Conservation (phyloP, 257 asterid genomes). For the Buddleja alternifolia region DNA sequence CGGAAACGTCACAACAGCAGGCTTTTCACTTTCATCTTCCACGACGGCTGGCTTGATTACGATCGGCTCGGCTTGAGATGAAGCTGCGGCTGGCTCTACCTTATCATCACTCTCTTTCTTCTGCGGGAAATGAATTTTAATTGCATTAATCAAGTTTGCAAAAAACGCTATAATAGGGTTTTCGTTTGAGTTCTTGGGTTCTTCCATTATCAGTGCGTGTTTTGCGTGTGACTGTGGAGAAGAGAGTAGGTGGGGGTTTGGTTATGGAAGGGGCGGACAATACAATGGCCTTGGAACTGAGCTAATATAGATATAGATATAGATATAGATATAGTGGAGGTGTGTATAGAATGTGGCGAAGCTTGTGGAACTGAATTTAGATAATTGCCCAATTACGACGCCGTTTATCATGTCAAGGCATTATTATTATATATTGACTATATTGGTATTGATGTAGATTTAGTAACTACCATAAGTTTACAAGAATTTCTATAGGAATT, state of each 20-base stretch:
- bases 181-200: conserved; percentile 28
- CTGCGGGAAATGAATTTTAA: conserved; percentile 50
- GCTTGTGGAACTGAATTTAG: conserved; percentile 33
- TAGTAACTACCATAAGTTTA: too few species aligned
- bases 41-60: conserved; percentile 19
- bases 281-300: too few species aligned
- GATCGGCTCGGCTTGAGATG: conserved; percentile 33
- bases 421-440: too few species aligned
- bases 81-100: conserved; percentile 23
- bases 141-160: conserved; percentile 45
- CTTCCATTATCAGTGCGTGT: conserved; percentile 31
- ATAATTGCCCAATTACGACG: conserved; percentile 7
- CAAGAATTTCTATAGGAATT: too few species aligned
- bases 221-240: conserved; percentile 2
- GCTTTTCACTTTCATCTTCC: conserved; percentile 27
- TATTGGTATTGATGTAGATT: not conserved
- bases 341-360: conserved; percentile 6
- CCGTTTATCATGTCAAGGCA: too few species aligned
- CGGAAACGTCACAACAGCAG: conserved; percentile 48
- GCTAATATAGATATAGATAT: too few species aligned
- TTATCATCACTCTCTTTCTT: conserved; percentile 24
- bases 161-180: conserved; percentile 56
- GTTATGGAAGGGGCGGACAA: conserved; percentile 31
- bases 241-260: conserved; percentile 5
- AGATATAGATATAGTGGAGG: too few species aligned